Evolutionary conservation across 2,329 filamentous ascomycete genomes (phyloP).

Genomic region (Fusarium verrucosum): DNA sequence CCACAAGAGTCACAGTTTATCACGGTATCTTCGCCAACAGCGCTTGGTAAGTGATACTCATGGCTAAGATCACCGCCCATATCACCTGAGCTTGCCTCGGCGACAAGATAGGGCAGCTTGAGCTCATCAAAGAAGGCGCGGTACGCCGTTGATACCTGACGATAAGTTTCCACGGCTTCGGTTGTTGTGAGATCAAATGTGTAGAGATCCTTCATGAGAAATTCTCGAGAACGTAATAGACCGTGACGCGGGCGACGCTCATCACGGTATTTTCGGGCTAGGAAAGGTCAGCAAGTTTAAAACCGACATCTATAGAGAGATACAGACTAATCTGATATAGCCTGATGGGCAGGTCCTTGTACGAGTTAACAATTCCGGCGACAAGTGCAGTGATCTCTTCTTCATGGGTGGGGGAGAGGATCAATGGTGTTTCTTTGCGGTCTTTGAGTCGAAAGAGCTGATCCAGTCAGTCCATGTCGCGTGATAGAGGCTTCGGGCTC

Average conservation of each 20-base stretch:
- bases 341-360: slow-evolving; percentile 84
- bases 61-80: slow-evolving; percentile 95
- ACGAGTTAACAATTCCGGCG: slow-evolving; percentile 76
- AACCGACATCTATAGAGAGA: neutral
- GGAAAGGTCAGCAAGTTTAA: slow-evolving; percentile 27
- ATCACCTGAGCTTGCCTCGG: slow-evolving; percentile 91
- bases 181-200: slow-evolving; percentile 81
- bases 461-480: slow-evolving; percentile 35
- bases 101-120: slow-evolving; percentile 83
- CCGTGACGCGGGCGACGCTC: slow-evolving; percentile 90
- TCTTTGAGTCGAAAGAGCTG: slow-evolving; percentile 84
- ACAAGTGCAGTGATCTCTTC: slow-evolving; percentile 93
- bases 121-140: slow-evolving; percentile 81
- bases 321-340: slow-evolving; percentile 84
- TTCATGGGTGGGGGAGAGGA: slow-evolving; percentile 93
- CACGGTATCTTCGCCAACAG: slow-evolving; percentile 85
- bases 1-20: slow-evolving; percentile 78
- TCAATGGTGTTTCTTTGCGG: slow-evolving; percentile 75
- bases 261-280: slow-evolving; percentile 92
- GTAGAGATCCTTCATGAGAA: slow-evolving; percentile 98
- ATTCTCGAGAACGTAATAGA: slow-evolving; percentile 86
- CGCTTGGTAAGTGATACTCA: slow-evolving; percentile 87
- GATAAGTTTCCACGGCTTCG: slow-evolving; percentile 82
- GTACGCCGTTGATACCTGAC: slow-evolving; percentile 78
- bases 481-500: neutral